These are phyloP conservation scores for Trichoderma arundinaceum DNA, from an alignment of 2,329 filamentous ascomycete genomes.

Conservation along the genomic window DNA sequence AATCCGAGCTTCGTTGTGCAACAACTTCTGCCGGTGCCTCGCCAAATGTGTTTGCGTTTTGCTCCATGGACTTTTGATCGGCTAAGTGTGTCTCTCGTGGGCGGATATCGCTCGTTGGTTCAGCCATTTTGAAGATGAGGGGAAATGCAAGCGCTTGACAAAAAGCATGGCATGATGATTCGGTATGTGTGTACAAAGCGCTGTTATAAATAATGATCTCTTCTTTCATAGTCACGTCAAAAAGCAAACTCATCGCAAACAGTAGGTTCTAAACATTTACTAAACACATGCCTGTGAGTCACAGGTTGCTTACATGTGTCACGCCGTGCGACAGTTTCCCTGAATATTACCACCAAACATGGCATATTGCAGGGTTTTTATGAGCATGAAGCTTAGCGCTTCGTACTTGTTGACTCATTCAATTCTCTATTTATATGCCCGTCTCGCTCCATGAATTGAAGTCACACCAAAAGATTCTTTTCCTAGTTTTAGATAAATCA, in stretches of 20 bases:
- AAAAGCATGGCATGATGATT: neutral
- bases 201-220: neutral
- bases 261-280: neutral
- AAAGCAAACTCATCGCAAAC: neutral
- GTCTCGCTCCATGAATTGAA: neutral
- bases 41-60: neutral
- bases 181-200: neutral
- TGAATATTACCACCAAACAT: conserved; percentile 2
- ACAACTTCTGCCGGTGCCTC: neutral
- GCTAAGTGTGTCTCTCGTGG: neutral
- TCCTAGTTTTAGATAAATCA: too few species aligned
- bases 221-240: too few species aligned
- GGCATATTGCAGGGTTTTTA: neutral
- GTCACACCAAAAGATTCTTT: too few species aligned
- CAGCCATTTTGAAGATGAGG: neutral
- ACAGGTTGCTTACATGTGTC: conserved; percentile 5
- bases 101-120: neutral
- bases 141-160: neutral
- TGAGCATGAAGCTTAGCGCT: neutral
- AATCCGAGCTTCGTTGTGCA: neutral
- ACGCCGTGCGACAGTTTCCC: neutral
- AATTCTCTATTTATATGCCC: neutral
- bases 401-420: conserved; percentile 9
- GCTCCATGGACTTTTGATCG: neutral
- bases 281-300: conserved; percentile 8